phyloP scores from a whole-genome alignment of 352 stramenopile genomes.

The Phytophthora megakarya region DNA sequence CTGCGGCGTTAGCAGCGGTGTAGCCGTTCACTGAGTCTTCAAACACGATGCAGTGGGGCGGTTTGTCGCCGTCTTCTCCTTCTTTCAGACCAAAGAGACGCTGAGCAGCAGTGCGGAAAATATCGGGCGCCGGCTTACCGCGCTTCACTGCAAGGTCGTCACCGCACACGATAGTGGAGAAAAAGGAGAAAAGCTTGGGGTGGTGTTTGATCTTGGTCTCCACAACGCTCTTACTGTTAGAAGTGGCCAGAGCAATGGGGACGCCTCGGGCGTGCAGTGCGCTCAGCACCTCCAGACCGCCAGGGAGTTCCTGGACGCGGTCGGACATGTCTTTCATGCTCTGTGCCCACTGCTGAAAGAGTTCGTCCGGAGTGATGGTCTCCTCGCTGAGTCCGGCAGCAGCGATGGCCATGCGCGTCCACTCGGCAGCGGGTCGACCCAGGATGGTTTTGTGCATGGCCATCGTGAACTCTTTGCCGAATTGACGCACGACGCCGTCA shows the following conservation, averaged over 20 bases:
- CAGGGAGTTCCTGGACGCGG: slow-evolving; percentile 57
- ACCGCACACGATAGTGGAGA: slow-evolving; percentile 76
- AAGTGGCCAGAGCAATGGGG: slow-evolving; percentile 74
- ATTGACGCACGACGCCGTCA: slow-evolving; percentile 51
- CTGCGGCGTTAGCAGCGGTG: slow-evolving; percentile 59
- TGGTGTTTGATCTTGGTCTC: slow-evolving; percentile 69
- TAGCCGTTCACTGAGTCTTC: slow-evolving; percentile 80
- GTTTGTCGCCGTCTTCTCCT: slow-evolving; percentile 31
- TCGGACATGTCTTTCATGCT: slow-evolving; percentile 65
- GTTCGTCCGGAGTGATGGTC: slow-evolving; percentile 55
- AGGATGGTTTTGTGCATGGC: slow-evolving; percentile 79
- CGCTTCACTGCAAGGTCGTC: slow-evolving; percentile 68
- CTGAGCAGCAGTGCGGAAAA: slow-evolving; percentile 72
- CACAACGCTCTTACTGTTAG: slow-evolving; percentile 68
- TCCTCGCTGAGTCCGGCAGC: slow-evolving; percentile 35
- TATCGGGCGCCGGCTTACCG: slow-evolving; percentile 81
- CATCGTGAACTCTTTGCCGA: slow-evolving; percentile 64
- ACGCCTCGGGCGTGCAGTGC: slow-evolving; percentile 54
- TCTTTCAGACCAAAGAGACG: slow-evolving; percentile 53
- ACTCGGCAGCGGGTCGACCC: slow-evolving; percentile 65
- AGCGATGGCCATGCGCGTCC: slow-evolving; percentile 73
- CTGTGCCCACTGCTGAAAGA: slow-evolving; percentile 68
- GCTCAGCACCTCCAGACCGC: slow-evolving; percentile 52
- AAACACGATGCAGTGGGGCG: slow-evolving; percentile 69
- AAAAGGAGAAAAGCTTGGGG: slow-evolving; percentile 76